Evolutionary conservation across 1,139 yeast species (phyloP).

Genomic region (Pneumocystis jirovecii): DNA sequence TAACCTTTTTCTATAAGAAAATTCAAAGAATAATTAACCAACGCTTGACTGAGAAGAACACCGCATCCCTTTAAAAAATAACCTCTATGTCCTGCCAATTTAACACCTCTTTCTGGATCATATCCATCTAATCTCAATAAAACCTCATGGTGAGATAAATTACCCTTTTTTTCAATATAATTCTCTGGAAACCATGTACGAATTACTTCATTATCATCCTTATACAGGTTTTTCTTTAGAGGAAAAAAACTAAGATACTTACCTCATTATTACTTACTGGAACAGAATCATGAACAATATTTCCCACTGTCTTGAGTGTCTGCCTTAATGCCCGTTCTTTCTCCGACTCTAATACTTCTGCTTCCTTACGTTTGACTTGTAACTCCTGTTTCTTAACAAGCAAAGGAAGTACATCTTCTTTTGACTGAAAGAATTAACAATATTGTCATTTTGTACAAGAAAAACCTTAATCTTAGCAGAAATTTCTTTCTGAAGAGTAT

Average conservation of each 20-base stretch:
- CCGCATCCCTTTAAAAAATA: slow-evolving; percentile 89
- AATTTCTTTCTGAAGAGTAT: slow-evolving; percentile 80
- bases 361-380: slow-evolving; percentile 50
- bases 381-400: slow-evolving; percentile 66
- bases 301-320: slow-evolving; percentile 84
- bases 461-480: slow-evolving; percentile 64
- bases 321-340: slow-evolving; percentile 60
- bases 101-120: slow-evolving; percentile 97
- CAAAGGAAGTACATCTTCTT: slow-evolving; percentile 82
- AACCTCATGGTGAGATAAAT: slow-evolving; percentile 87
- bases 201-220: slow-evolving; percentile 68
- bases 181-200: slow-evolving; percentile 76
- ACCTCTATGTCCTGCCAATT: slow-evolving; percentile 97
- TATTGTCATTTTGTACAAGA: not conserved
- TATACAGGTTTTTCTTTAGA: not conserved
- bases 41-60: slow-evolving; percentile 93
- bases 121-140: slow-evolving; percentile 89
- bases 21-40: slow-evolving; percentile 85
- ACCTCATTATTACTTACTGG: slow-evolving; percentile 70
- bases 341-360: slow-evolving; percentile 54
- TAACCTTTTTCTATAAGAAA: slow-evolving; percentile 71
- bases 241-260: not conserved
- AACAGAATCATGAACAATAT: slow-evolving; percentile 82
- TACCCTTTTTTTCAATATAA: slow-evolving; percentile 40
- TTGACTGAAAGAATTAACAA: slow-evolving; percentile 29